Base-by-base conservation (phyloP, 164 flowering plant genomes). In the Aristolochia fimbriata region DNA sequence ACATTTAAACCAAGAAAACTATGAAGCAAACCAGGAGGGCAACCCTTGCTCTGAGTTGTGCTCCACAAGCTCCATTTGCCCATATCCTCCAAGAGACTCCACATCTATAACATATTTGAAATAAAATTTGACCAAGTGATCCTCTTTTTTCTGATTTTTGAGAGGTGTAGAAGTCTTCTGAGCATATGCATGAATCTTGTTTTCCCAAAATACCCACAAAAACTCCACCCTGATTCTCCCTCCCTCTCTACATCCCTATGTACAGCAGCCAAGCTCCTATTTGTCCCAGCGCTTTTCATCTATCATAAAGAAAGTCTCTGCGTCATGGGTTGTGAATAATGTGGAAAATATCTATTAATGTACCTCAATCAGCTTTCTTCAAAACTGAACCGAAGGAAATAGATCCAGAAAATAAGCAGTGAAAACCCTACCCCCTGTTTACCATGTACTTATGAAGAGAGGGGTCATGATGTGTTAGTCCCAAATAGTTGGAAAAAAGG, bases 1-100 rank as follows among this genome's bases (percentile, higher is more conserved):
- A 64, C 74, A 76, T 37, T 37, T 52, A 70, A 75, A 65, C 47
- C 64, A 81, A 78, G 74, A 57, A 78, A 83, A 82, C 83, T 68
- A 80, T 81, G 84, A 85, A 80, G 87, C 96, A 80, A 83, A 83
- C 94, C 97, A 88, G 83, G 81, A 83, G 81, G 84, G 90, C 90
- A 88, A 85, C 84, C 88, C 88, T 72, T 74, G 79, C 74, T 71
- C 75, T 75, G 82, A 82, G 90, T 86, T 70, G 82, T 80, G 90
- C 94, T 93, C 92, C 90, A 80, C 75, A 81, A 83, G 92, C 85
- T 90, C 97, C 95, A 85, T 72, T 74, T 86, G 56, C 87, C 80
- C 81, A 84, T 80, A 74, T 77, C 86, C 91, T 89, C 97, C 98
- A 81, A 81, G 77, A 77, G 75, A 86, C 88, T 84, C 97, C 97